Conservation (phyloP, 345 rosid species). For the Gynandropsis gynandra region DNA sequence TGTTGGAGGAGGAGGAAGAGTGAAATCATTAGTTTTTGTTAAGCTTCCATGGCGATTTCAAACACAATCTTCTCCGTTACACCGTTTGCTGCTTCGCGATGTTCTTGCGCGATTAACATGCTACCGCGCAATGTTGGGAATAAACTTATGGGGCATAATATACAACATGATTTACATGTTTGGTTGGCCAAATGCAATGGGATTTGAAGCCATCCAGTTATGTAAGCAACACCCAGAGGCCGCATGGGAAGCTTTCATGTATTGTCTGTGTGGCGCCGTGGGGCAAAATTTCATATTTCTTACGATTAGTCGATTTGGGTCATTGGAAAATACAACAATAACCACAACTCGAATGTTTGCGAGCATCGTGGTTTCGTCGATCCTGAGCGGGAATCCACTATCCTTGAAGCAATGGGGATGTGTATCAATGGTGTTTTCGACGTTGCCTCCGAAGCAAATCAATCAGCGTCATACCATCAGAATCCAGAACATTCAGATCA, state of each 20-base stretch:
- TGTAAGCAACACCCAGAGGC: constrained; percentile 88
- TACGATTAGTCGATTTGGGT: constrained; percentile 88
- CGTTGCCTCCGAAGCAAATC: constrained; percentile 72
- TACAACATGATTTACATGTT: constrained; percentile 92
- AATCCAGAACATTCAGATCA: no score
- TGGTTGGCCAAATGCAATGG: constrained; percentile 64
- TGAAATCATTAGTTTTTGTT: no score
- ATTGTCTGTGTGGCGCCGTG: constrained; percentile 87
- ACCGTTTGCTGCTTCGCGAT: no score
- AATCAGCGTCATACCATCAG: no score
- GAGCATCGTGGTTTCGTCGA: no score
- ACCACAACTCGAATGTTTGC: constrained; percentile 90
- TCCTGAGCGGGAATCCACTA: no score
- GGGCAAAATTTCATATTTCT: constrained; percentile 95
- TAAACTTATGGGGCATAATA: constrained; percentile 91
- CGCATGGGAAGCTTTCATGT: constrained; percentile 72
- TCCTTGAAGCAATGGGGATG: no score
- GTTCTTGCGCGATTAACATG: no score
- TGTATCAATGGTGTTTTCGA: no score
- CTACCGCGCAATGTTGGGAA: constrained; percentile 92
- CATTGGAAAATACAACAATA: constrained; percentile 86
- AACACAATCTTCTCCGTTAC: no score
- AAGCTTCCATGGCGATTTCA: no score
- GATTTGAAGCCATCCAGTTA: constrained; percentile 62
- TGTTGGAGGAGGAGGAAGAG: no score